These are phyloP conservation scores for Mycena olivaceomarginata DNA, from an alignment of 768 basidiomycete genomes.

Conservation along the genomic window DNA sequence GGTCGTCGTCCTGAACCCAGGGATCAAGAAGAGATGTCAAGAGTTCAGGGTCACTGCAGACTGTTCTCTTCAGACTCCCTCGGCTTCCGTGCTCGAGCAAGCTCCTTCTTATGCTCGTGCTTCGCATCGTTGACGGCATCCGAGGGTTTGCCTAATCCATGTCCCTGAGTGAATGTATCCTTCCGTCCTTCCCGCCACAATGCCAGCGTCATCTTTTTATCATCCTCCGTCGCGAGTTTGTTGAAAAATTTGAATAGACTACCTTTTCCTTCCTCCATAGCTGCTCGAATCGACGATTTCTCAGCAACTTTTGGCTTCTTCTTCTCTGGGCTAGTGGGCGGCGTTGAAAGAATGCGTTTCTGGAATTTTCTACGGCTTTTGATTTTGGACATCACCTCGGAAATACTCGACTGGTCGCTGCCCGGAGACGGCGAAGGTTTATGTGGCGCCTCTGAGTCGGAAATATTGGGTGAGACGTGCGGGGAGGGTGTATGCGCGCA, in stretches of 20 bases:
- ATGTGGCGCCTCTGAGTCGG: neutral
- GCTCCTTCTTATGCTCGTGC: neutral
- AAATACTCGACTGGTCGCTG: neutral
- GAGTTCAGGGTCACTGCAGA: too few relatives aligned
- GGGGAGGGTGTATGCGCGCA: neutral
- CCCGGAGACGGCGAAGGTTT: neutral
- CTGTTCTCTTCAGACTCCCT: too few relatives aligned
- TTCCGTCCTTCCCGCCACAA: slow-evolving; percentile 6
- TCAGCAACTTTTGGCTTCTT: slow-evolving; percentile 9
- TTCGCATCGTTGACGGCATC: neutral
- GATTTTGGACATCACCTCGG: neutral
- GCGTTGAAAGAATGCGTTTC: slow-evolving; percentile 14
- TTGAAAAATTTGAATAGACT: slow-evolving; percentile 1
- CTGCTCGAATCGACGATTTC: slow-evolving; percentile 2
- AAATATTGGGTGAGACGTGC: neutral
- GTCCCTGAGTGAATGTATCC: slow-evolving; percentile 1
- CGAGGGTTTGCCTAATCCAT: neutral
- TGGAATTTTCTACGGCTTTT: neutral
- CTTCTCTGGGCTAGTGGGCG: slow-evolving; percentile 18
- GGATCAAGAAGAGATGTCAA: slow-evolving; percentile 12
- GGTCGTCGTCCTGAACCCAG: too few relatives aligned
- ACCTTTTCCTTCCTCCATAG: neutral
- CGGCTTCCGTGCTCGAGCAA: slow-evolving; percentile 7
- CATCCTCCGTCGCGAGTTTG: slow-evolving; percentile 12
- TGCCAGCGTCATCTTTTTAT: neutral